Percentiles rank a stretch among this genome's conserved stretches.
Evolutionary conservation across 2,329 filamentous ascomycete species (phyloP).

Genomic region (Scolecobasidium constrictum): DNA sequence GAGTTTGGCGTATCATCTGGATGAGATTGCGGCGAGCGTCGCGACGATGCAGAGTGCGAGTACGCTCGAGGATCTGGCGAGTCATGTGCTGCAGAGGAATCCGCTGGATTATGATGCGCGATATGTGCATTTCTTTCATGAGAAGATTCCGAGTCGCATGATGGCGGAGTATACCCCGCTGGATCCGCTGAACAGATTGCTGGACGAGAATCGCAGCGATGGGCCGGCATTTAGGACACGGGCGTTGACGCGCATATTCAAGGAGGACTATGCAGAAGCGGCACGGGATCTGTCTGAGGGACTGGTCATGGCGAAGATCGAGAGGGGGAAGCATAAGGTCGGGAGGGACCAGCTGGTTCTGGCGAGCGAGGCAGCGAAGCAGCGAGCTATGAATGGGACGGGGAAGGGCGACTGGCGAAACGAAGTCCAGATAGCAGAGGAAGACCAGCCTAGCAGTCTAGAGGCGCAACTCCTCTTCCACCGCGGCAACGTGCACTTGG

Average conservation of each 20-base stretch:
- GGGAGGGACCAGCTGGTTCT: slow-evolving; percentile 42
- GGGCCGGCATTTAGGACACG: slow-evolving; percentile 60
- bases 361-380: slow-evolving; percentile 25
- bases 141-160: slow-evolving; percentile 71
- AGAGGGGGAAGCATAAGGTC: slow-evolving; percentile 41
- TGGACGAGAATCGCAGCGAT: slow-evolving; percentile 51
- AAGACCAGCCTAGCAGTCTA: slow-evolving; percentile 63
- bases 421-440: slow-evolving; percentile 43
- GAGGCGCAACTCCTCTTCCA: slow-evolving; percentile 69
- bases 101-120: slow-evolving; percentile 60
- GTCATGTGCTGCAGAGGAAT: slow-evolving; percentile 59
- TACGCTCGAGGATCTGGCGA: slow-evolving; percentile 65
- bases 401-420: slow-evolving; percentile 31
- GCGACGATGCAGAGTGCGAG: slow-evolving; percentile 75
- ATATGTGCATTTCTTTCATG: slow-evolving; percentile 88
- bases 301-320: slow-evolving; percentile 43
- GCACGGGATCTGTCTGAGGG: slow-evolving; percentile 60
- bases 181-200: slow-evolving; percentile 55
- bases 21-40: slow-evolving; percentile 75
- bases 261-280: slow-evolving; percentile 61
- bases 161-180: slow-evolving; percentile 63
- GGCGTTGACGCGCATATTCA: slow-evolving; percentile 64
- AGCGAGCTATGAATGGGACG: too few species aligned
- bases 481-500: slow-evolving; percentile 60
- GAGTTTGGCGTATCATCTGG: slow-evolving; percentile 64